phyloP scores from a whole-genome alignment of 306 rosid species.

The Leucaena leucocephala region DNA sequence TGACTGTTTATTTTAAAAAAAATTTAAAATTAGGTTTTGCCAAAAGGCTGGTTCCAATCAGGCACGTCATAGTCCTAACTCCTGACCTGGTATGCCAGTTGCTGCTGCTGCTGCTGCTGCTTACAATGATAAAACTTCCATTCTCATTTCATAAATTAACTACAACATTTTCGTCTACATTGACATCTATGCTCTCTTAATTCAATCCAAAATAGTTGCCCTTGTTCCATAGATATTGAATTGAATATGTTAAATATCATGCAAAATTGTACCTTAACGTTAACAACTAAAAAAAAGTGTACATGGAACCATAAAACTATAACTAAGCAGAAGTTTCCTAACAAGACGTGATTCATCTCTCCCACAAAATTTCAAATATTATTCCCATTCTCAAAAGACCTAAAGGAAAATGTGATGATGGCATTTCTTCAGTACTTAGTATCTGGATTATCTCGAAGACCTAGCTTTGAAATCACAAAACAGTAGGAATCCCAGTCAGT shows the following conservation, averaged over 20 bases:
- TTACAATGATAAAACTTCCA: too few relatives aligned
- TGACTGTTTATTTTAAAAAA: too few relatives aligned
- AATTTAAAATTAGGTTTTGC: too few relatives aligned
- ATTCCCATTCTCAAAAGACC: conserved; percentile 24
- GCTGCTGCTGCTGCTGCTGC: too few relatives aligned
- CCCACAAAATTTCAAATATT: conserved; percentile 14
- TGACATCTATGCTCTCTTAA: background rate
- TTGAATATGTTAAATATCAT: background rate
- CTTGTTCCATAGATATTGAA: too few relatives aligned
- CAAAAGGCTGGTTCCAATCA: too few relatives aligned
- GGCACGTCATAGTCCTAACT: too few relatives aligned
- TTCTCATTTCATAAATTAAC: too few relatives aligned
- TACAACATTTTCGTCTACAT: background rate
- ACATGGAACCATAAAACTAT: background rate
- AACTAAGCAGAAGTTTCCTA: background rate
- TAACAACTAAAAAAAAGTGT: background rate
- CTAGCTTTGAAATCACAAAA: conserved; percentile 76
- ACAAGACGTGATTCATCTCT: background rate
- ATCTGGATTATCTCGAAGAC: conserved; percentile 88
- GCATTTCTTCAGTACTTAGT: conserved; percentile 42
- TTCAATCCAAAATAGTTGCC: background rate
- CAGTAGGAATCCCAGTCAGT: conserved; percentile 95
- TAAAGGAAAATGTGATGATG: background rate
- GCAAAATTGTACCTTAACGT: background rate
- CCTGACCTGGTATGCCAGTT: too few relatives aligned